Evolutionary conservation across 768 basidiomycete genomes (phyloP), one percentile per base, ranked within the genome.

Genomic region (Pleurotus giganteus): DNA sequence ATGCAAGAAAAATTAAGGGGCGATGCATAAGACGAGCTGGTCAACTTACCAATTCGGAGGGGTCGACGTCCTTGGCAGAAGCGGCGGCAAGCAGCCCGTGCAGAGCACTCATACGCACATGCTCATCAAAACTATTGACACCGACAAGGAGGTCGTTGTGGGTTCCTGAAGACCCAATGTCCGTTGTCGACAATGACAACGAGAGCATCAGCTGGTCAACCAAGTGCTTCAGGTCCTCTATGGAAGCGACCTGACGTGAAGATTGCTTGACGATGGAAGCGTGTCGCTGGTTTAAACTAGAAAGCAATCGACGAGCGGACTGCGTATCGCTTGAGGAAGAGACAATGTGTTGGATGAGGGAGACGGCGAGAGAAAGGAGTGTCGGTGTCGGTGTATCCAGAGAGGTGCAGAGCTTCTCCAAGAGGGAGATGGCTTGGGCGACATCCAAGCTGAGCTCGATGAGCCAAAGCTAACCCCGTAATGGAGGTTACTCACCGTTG

Each of bases 261-360:
- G 66, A 68, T 4, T 67, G 63, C 27, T 75, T 74, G 45, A 91
- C 71, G 2, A 80, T 58, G 0, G 70, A 61, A 0, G 85, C 79
- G 61, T 89, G 74, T 17, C 88, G 82, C 60, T 91, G 91, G 50
- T 88, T 80, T 9, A 92, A 66, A 23, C 73, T 70, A 7, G 78
- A 74, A 32, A 94, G 72, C 0, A 90, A 62, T 12, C 66, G 71
- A 23, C 72, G 74, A 11, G 70, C 60, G 11, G 59, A 34, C 31
- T 27, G 55, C 13, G 61, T 52, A 1, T 60, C 47, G 19, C 63
- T 53, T 3, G 58, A 32, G 9, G 55, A 39, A 37, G 68, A 56
- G 1, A 74, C 42, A 6, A 60, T 60, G 36, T 63, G 45, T 17
- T 60, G 58, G 5, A 77, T 50, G 2, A 79, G 64, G 7, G 65